Evolutionary conservation across 2,329 filamentous ascomycete genomes (phyloP), one percentile per base, ranked within the genome.

Genomic region (Hypoxylon sp.): DNA sequence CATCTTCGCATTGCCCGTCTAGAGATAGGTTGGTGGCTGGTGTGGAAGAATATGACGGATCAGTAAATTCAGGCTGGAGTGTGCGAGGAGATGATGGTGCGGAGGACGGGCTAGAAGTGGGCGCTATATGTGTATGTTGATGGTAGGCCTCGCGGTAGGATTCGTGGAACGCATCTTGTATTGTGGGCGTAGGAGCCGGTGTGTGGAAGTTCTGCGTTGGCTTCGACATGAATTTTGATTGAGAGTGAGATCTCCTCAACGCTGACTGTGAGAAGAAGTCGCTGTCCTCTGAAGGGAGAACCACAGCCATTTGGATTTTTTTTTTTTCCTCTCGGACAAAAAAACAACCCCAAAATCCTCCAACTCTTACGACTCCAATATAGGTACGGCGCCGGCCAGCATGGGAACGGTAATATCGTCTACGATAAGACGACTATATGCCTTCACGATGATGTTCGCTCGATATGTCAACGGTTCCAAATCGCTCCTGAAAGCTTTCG

Each of bases 11-110:
- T 64, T 87, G 85, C 50, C 85, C 87, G 60, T 87, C 85, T 60
- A 91, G 79, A 11, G 89, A 91, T 60, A 90, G 79, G 71, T 86
- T 90, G 73, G 88, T 90, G 17, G 86, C 85, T 3, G 89, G 86
- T 2, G 89, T 91, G 1, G 90, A 91, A 23, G 84, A 82, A 75
- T 85, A 87, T 1, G 89, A 90, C 3, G 85, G 84, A 61, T 85
- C 81, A 21, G 81, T 89, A 76, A 81, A 87, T 68, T 87, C 86
- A 60, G 80, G 81, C 60, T 84, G 83, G 36, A 83, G 68, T 13
- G 84, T 83, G 58, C 82, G 82, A 25, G 88, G 87, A 32, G 87
- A 89, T 0, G 87, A 87, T n/a, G 85, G 82, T 2, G 82, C 79
- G 2, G 87, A 88, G 2, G 86, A 89, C 10, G 80, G 79, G 50